phyloP scores from a whole-genome alignment of 2,329 filamentous ascomycete genomes.

The Nothopassalora personata region DNA sequence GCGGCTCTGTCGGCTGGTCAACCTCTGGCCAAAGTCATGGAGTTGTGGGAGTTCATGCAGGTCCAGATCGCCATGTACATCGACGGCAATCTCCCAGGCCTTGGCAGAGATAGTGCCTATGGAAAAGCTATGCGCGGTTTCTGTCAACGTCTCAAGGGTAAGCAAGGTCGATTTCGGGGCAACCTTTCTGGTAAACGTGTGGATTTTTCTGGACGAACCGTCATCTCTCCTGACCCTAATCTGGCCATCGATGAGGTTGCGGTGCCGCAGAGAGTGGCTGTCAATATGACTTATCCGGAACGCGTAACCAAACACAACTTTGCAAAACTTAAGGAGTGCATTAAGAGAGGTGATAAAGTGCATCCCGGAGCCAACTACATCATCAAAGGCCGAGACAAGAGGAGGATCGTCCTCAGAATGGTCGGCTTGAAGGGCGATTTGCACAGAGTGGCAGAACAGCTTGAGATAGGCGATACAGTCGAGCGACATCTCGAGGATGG shows the following conservation, averaged over 20 bases:
- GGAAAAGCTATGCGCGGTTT: slow-evolving; percentile 89
- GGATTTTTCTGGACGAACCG: slow-evolving; percentile 93
- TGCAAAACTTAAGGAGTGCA: slow-evolving; percentile 67
- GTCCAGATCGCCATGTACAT: slow-evolving; percentile 96
- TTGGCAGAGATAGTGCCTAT: slow-evolving; percentile 74
- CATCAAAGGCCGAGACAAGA: slow-evolving; percentile 63
- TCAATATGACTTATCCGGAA: slow-evolving; percentile 93
- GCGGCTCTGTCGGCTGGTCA: slow-evolving; percentile 78
- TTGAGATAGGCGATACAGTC: slow-evolving; percentile 80
- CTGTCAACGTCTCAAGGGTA: slow-evolving; percentile 91
- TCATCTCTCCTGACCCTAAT: slow-evolving; percentile 96
- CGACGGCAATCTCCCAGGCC: slow-evolving; percentile 88
- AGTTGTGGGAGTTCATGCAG: slow-evolving; percentile 97
- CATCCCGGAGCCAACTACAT: slow-evolving; percentile 88
- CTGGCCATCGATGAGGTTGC: slow-evolving; percentile 89
- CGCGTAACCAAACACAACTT: slow-evolving; percentile 80
- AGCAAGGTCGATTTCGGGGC: slow-evolving; percentile 93
- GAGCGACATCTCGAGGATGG: slow-evolving; percentile 93
- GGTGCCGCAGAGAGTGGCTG: slow-evolving; percentile 84
- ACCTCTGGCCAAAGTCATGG: slow-evolving; percentile 83
- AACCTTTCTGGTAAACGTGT: slow-evolving; percentile 98
- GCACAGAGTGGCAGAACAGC: slow-evolving; percentile 63
- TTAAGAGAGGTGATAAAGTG: slow-evolving; percentile 67
- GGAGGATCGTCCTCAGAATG: slow-evolving; percentile 66
- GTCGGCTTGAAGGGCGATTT: slow-evolving; percentile 48